These are phyloP conservation scores for Pterocarpus macrocarpus DNA, from an alignment of 306 rosid genomes.

Conservation along the genomic window DNA sequence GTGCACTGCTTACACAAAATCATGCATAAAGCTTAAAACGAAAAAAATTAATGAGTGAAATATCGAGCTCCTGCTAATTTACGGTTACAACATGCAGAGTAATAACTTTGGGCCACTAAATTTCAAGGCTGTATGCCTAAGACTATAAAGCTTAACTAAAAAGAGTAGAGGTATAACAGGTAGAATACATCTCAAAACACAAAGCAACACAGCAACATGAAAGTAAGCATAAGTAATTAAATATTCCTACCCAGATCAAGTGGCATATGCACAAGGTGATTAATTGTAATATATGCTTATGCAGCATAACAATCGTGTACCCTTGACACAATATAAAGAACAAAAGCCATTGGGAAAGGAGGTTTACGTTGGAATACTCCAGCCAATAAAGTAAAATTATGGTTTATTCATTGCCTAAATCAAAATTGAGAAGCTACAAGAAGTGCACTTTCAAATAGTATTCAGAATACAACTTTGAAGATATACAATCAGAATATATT, in stretches of 20 bases:
- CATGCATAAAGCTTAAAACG: neutral
- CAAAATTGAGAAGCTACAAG: neutral
- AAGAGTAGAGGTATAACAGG: neutral
- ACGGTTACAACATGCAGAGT: too few relatives aligned
- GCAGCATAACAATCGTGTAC: neutral
- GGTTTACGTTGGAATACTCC: neutral
- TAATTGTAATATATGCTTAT: constrained; percentile 19
- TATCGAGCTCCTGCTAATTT: too few relatives aligned
- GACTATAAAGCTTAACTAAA: too few relatives aligned
- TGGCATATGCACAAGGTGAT: constrained; percentile 7
- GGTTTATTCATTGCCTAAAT: constrained; percentile 5
- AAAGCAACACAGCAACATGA: constrained; percentile 24
- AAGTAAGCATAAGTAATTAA: neutral
- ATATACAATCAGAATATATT: neutral
- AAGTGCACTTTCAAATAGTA: neutral
- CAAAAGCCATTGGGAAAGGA: constrained; percentile 14
- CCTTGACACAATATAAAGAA: neutral
- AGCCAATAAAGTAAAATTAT: neutral
- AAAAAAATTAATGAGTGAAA: too few relatives aligned
- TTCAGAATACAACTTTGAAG: neutral
- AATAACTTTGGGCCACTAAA: too few relatives aligned
- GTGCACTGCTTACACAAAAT: constrained; percentile 33
- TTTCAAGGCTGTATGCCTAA: too few relatives aligned
- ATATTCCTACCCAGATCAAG: neutral
- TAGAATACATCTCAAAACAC: constrained; percentile 5